Conservation (phyloP, 2,329 filamentous ascomycete genomes). For the Trichoderma gracile region DNA sequence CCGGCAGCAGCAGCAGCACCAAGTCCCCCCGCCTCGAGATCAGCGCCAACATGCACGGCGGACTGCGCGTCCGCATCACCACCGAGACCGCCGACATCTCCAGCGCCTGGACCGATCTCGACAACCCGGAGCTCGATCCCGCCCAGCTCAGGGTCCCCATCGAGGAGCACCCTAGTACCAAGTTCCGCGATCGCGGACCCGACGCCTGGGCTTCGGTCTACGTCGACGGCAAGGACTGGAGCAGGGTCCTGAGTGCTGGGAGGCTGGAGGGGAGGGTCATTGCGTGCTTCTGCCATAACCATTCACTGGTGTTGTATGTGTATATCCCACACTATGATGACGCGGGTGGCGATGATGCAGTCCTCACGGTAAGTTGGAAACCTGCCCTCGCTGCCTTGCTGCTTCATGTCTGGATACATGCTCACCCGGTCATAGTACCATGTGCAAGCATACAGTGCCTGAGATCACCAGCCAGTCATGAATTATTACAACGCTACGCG, state of each 20-base stretch:
- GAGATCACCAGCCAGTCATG: background rate
- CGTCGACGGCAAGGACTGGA: conserved; percentile 94
- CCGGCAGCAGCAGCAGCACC: conserved; percentile 37
- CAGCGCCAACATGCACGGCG: conserved; percentile 92
- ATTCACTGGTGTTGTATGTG: conserved; percentile 80
- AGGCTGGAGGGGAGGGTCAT: conserved; percentile 87
- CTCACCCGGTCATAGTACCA: conserved; percentile 43
- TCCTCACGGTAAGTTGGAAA: conserved; percentile 66
- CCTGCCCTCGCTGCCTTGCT: too few relatives aligned
- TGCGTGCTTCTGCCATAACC: conserved; percentile 81
- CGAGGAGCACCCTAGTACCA: conserved; percentile 77
- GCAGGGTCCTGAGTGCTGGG: conserved; percentile 87
- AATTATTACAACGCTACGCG: background rate
- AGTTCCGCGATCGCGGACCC: conserved; percentile 73
- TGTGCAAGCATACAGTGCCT: conserved; percentile 46
- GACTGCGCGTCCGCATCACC: conserved; percentile 73
- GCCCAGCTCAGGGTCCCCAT: conserved; percentile 70
- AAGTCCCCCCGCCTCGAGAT: conserved; percentile 73
- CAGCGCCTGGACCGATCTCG: conserved; percentile 80
- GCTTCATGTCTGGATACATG: background rate
- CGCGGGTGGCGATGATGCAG: conserved; percentile 64
- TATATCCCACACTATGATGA: conserved; percentile 74
- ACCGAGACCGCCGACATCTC: conserved; percentile 85
- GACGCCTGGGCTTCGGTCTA: conserved; percentile 85
- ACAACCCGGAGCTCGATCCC: conserved; percentile 85